Evolutionary conservation across 768 basidiomycete genomes (phyloP).

Genomic region (Termitomyces sp.): DNA sequence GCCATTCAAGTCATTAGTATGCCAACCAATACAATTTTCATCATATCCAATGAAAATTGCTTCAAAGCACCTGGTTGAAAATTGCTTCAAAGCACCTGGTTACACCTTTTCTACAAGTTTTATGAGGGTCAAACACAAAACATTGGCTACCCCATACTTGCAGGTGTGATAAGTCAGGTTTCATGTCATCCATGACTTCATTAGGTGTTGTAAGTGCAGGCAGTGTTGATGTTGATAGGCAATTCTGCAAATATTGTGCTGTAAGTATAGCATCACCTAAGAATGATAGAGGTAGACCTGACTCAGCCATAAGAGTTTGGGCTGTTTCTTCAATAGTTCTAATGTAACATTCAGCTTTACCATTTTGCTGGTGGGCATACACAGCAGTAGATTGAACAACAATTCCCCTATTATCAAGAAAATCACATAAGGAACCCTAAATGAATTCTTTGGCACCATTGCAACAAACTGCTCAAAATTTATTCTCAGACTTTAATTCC

Average conservation of each 20-base stretch:
- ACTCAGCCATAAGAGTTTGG: constrained; percentile 21
- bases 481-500: constrained; percentile 5
- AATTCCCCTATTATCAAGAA: constrained; percentile 16
- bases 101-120: constrained; percentile 16
- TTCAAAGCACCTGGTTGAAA: background rate
- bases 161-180: constrained; percentile 25
- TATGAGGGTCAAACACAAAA: constrained; percentile 18
- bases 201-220: constrained; percentile 16
- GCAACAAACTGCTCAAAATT: constrained; percentile 12
- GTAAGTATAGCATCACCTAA: constrained; percentile 23
- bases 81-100: background rate
- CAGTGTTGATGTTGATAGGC: constrained; percentile 21
- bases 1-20: background rate
- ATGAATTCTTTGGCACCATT: constrained; percentile 20
- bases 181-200: constrained; percentile 15
- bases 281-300: constrained; percentile 18
- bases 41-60: constrained; percentile 21
- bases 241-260: constrained; percentile 20
- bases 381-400: constrained; percentile 21
- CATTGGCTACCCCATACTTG: constrained; percentile 27
- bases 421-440: background rate
- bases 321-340: constrained; percentile 22
- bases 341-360: constrained; percentile 27
- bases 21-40: background rate
- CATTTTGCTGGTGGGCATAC: constrained; percentile 31